Evolutionary conservation across 2,329 filamentous ascomycete species (phyloP).

Genomic region (Lachnum nothofagi): DNA sequence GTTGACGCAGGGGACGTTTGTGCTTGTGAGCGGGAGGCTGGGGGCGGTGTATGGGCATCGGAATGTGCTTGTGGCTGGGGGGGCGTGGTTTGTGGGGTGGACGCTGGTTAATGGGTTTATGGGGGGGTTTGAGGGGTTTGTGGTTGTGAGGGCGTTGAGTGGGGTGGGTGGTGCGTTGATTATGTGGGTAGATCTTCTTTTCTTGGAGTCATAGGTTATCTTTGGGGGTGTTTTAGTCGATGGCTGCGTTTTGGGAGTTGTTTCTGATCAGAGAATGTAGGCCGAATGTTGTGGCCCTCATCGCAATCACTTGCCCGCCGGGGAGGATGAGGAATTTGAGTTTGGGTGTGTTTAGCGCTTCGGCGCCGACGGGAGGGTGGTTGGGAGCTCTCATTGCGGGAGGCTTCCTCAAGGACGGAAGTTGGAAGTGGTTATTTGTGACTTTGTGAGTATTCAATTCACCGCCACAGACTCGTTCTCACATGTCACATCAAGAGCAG

Average conservation of each 20-base stretch:
- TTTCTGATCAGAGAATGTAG: too few species aligned
- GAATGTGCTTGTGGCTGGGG: conserved; percentile 40
- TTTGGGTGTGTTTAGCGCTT: conserved; percentile 41
- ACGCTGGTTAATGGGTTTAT: not conserved
- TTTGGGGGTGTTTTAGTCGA: too few species aligned
- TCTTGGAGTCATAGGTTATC: too few species aligned
- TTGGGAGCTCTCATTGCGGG: not conserved
- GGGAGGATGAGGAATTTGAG: conserved; percentile 40
- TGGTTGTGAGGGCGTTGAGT: conserved; percentile 39
- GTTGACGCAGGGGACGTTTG: conserved; percentile 48
- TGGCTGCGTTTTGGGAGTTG: too few species aligned
- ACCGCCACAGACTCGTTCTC: too few species aligned
- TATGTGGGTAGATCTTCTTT: too few species aligned
- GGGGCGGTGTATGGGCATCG: conserved; percentile 48
- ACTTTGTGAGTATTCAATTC: not conserved
- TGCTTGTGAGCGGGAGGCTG: conserved; percentile 45
- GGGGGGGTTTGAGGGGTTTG: conserved; percentile 28
- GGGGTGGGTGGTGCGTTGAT: conserved; percentile 46
- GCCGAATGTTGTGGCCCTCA: conserved; percentile 46
- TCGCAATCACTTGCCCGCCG: conserved; percentile 43
- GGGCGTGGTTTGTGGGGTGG: conserved; percentile 39
- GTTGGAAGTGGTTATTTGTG: not conserved
- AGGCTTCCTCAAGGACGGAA: not conserved
- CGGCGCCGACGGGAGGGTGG: conserved; percentile 40
- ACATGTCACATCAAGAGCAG: too few species aligned